Evolutionary conservation across 2,329 filamentous ascomycete species (phyloP).

Genomic region (Colletotrichum truncatum): DNA sequence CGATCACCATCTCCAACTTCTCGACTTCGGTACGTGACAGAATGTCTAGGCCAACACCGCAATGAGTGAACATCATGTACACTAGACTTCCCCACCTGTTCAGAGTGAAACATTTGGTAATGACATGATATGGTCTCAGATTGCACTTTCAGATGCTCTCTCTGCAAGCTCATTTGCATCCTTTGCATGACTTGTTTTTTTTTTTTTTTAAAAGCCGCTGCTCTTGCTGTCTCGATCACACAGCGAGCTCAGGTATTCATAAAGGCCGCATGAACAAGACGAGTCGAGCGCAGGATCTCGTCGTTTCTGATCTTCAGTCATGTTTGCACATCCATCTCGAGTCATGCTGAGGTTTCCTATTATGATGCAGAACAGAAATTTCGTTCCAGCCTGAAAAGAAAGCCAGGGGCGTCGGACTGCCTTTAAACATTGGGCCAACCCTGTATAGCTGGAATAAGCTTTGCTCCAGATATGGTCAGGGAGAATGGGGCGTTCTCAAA

Average conservation of each 20-base stretch:
- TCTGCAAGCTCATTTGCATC: neutral
- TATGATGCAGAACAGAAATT: neutral
- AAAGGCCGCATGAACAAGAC: too few species aligned
- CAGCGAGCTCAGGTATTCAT: too few species aligned
- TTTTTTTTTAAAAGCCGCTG: neutral
- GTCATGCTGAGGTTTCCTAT: neutral
- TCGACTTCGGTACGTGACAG: neutral
- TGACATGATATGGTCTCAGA: neutral
- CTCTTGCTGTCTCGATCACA: neutral
- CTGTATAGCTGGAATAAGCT: slow-evolving; percentile 5
- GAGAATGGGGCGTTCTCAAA: neutral
- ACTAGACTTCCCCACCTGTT: neutral
- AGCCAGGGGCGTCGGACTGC: neutral
- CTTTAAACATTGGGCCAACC: neutral
- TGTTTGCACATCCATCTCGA: neutral
- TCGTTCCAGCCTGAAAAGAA: neutral
- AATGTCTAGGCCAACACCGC: neutral
- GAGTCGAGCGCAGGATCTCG: neutral
- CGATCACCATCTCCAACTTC: slow-evolving; percentile 18
- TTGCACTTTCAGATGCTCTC: neutral
- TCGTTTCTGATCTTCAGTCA: neutral
- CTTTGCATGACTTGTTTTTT: neutral
- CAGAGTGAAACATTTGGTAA: neutral
- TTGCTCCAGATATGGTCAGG: neutral
- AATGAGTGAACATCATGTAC: neutral